Evolutionary conservation across 345 rosid genomes (phyloP).

Genomic region (Cardamine chenopodiifolia): DNA sequence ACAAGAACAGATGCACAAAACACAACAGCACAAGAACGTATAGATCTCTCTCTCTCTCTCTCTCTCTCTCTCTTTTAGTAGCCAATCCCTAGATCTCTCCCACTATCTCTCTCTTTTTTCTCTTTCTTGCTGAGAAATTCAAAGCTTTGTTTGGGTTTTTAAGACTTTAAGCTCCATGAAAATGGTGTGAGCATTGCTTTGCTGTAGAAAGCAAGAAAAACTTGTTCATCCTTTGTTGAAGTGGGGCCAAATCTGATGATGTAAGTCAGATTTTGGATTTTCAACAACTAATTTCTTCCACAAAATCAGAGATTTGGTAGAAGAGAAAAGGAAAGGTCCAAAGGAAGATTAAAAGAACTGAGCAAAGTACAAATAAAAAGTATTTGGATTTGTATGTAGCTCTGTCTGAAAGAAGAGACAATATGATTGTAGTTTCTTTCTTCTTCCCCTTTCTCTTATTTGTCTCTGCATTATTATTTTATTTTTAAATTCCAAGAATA

Average conservation of each 20-base stretch:
- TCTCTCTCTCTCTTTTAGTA: constrained; percentile 26
- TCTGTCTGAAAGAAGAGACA: constrained; percentile 38
- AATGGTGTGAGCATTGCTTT: constrained; percentile 45
- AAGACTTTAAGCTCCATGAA: constrained; percentile 43
- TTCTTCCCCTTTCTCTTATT: constrained; percentile 29
- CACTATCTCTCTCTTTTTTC: constrained; percentile 1
- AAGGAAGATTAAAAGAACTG: constrained; percentile 11
- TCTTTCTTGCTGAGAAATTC: constrained; percentile 13
- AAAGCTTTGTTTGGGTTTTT: constrained; percentile 22
- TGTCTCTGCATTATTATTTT: background rate
- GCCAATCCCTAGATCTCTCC: constrained; percentile 42
- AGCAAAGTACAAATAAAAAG: constrained; percentile 37
- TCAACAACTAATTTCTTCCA: constrained; percentile 26
- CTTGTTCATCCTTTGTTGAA: constrained; percentile 11
- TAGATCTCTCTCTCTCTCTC: constrained; percentile 10
- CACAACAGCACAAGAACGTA: constrained; percentile 45
- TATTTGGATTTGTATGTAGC: constrained; percentile 21
- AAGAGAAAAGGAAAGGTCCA: constrained; percentile 28
- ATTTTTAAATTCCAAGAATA: background rate
- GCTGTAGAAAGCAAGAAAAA: constrained; percentile 42
- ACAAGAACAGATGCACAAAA: constrained; percentile 45
- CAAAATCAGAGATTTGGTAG: constrained; percentile 28
- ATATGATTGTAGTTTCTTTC: constrained; percentile 35
- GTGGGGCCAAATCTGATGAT: constrained; percentile 36
- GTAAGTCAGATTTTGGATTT: constrained; percentile 31